Evolutionary conservation across 768 basidiomycete species (phyloP).

Genomic region (Russula olivacea): DNA sequence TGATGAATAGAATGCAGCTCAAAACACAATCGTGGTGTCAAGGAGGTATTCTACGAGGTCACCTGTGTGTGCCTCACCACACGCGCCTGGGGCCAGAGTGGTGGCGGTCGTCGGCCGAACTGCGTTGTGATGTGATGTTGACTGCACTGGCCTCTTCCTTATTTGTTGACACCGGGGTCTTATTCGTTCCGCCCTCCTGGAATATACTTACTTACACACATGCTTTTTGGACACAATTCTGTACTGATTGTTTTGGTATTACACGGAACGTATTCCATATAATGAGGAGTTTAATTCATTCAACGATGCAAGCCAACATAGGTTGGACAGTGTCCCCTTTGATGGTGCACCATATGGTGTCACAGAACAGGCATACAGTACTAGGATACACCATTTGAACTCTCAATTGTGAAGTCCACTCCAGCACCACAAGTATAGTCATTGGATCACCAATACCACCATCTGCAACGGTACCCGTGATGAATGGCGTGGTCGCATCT

Average conservation of each 20-base stretch:
- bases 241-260: slow-evolving; percentile 23
- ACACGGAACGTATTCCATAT: slow-evolving; percentile 1
- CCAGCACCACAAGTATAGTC: no score
- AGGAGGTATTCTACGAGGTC: slow-evolving; percentile 89
- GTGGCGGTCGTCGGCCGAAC: slow-evolving; percentile 27
- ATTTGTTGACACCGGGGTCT: neutral
- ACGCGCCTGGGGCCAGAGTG: slow-evolving; percentile 57
- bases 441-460: no score
- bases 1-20: slow-evolving; percentile 80
- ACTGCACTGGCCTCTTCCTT: neutral
- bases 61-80: slow-evolving; percentile 78
- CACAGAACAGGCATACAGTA: neutral
- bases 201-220: slow-evolving; percentile 18
- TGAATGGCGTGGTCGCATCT: no score
- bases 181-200: slow-evolving; percentile 5
- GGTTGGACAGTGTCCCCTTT: neutral
- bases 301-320: neutral
- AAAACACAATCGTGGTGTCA: slow-evolving; percentile 92
- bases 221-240: slow-evolving; percentile 6
- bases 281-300: neutral
- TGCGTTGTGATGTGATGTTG: slow-evolving; percentile 55
- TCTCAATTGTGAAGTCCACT: no score
- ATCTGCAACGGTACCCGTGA: no score
- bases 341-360: neutral
- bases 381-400: no score